Evolutionary conservation across 2,329 filamentous ascomycete genomes (phyloP).

Genomic region (Xylaria sp.): DNA sequence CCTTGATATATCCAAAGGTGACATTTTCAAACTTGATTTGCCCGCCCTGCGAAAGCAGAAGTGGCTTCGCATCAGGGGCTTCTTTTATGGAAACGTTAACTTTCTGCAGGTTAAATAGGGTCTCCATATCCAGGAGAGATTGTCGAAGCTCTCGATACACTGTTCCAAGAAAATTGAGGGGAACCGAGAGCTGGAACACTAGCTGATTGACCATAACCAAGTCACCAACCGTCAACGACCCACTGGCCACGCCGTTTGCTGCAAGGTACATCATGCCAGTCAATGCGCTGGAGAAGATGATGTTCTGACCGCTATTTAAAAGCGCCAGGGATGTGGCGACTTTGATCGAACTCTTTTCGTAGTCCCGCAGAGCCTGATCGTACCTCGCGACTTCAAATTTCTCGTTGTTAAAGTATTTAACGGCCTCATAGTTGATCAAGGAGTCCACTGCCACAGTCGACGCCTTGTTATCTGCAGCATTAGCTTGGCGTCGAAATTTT

Average conservation of each 20-base stretch:
- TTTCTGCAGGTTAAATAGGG: slow-evolving; percentile 95
- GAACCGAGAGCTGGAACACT: slow-evolving; percentile 96
- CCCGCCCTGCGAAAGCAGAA: slow-evolving; percentile 79
- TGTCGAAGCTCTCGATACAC: slow-evolving; percentile 96
- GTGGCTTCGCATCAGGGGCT: slow-evolving; percentile 75
- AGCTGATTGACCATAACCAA: slow-evolving; percentile 99
- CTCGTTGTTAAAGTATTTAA: slow-evolving; percentile 99
- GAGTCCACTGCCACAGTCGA: slow-evolving; percentile 97
- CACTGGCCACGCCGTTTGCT: slow-evolving; percentile 85
- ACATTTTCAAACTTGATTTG: slow-evolving; percentile 97
- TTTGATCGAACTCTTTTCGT: slow-evolving; percentile 96
- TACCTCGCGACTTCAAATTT: slow-evolving; percentile 92
- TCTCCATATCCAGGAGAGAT: slow-evolving; percentile 97
- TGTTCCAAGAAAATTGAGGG: slow-evolving; percentile 96
- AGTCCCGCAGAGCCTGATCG: slow-evolving; percentile 84
- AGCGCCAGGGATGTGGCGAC: slow-evolving; percentile 93
- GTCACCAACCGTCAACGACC: slow-evolving; percentile 89
- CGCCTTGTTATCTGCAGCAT: slow-evolving; percentile 94
- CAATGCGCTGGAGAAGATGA: slow-evolving; percentile 94
- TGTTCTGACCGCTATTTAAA: slow-evolving; percentile 93
- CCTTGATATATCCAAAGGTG: slow-evolving; percentile 88
- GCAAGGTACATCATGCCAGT: slow-evolving; percentile 99
- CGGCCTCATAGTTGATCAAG: slow-evolving; percentile 97
- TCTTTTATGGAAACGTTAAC: slow-evolving; percentile 91
- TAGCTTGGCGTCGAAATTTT: slow-evolving; percentile 93